phyloP scores from a whole-genome alignment of 1,284 basidiomycete species.

The Ustilago crameri region DNA sequence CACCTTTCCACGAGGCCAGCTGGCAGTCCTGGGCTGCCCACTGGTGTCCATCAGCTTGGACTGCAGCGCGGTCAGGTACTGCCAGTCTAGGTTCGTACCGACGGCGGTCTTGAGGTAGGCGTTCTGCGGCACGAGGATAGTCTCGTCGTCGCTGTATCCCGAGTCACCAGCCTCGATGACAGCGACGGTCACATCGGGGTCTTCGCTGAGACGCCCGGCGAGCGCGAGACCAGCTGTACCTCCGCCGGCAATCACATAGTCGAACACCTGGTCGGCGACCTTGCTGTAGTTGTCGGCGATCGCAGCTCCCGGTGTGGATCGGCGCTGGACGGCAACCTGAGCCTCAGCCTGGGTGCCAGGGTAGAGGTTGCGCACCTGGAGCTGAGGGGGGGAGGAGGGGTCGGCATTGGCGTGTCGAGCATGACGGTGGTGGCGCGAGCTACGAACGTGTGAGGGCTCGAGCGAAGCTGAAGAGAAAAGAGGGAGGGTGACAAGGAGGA shows the following conservation, averaged over 20 bases:
- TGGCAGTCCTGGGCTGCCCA: slow-evolving; percentile 37
- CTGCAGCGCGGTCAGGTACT: slow-evolving; percentile 44
- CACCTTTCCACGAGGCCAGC: slow-evolving; percentile 69
- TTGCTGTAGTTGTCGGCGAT: slow-evolving; percentile 38
- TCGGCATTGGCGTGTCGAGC: slow-evolving; percentile 13
- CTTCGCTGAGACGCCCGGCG: slow-evolving; percentile 81
- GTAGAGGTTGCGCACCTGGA: slow-evolving; percentile 17
- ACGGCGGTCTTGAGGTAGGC: slow-evolving; percentile 47
- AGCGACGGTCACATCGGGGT: slow-evolving; percentile 74
- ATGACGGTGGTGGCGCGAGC: slow-evolving; percentile 22
- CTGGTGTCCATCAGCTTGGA: slow-evolving; percentile 19
- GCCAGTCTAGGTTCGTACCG: slow-evolving; percentile 54
- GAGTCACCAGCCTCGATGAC: slow-evolving; percentile 73
- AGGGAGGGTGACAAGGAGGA: slow-evolving; percentile 31
- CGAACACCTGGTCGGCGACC: slow-evolving; percentile 59
- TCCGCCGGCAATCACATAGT: slow-evolving; percentile 91
- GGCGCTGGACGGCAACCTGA: slow-evolving; percentile 10
- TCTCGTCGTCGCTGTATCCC: slow-evolving; percentile 40
- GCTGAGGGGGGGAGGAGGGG: slow-evolving; percentile 12
- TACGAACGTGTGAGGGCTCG: slow-evolving; percentile 12
- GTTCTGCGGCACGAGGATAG: slow-evolving; percentile 36
- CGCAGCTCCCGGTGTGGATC: slow-evolving; percentile 26
- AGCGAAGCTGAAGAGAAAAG: slow-evolving; percentile 33
- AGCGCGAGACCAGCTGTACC: slow-evolving; percentile 91
- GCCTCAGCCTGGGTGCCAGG: slow-evolving; percentile 8